A percentile compares a stretch with the other conserved stretches of the same genome.
phyloP scores from a whole-genome alignment of 805 yeast genomes.

The Millerozyma miso region DNA sequence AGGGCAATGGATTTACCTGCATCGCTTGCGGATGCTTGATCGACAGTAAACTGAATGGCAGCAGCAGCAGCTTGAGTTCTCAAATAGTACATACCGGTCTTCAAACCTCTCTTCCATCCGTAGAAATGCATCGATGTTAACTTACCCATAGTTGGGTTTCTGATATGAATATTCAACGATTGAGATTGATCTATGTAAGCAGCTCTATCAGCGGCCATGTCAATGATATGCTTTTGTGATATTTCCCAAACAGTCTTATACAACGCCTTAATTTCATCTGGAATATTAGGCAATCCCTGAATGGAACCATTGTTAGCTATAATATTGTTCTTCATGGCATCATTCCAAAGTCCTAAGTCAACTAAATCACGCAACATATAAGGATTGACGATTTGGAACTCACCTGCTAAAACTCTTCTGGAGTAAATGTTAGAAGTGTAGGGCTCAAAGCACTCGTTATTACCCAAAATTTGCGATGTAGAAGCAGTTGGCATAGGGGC shows the following conservation, averaged over 20 bases:
- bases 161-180: slow-evolving; percentile 83
- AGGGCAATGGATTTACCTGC: slow-evolving; percentile 38
- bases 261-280: slow-evolving; percentile 49
- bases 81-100: slow-evolving; percentile 97
- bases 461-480: slow-evolving; percentile 58
- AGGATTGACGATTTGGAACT: slow-evolving; percentile 61
- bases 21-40: slow-evolving; percentile 36
- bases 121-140: slow-evolving; percentile 97
- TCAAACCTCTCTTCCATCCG: slow-evolving; percentile 97
- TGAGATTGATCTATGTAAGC: slow-evolving; percentile 90
- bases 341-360: slow-evolving; percentile 56
- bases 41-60: slow-evolving; percentile 81
- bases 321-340: slow-evolving; percentile 52
- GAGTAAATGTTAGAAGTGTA: slow-evolving; percentile 60
- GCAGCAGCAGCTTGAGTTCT: slow-evolving; percentile 97
- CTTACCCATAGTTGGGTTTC: slow-evolving; percentile 92
- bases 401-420: slow-evolving; percentile 61
- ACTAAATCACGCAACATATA: slow-evolving; percentile 54
- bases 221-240: slow-evolving; percentile 54
- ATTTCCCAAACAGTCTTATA: slow-evolving; percentile 64
- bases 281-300: slow-evolving; percentile 51
- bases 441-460: slow-evolving; percentile 61
- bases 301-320: slow-evolving; percentile 56
- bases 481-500: slow-evolving; percentile 72
- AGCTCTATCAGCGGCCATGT: slow-evolving; percentile 70